Evolutionary conservation across 441 rosid genomes (phyloP), one percentile per base, ranked within the genome.

Genomic region (Populus hybrid): DNA sequence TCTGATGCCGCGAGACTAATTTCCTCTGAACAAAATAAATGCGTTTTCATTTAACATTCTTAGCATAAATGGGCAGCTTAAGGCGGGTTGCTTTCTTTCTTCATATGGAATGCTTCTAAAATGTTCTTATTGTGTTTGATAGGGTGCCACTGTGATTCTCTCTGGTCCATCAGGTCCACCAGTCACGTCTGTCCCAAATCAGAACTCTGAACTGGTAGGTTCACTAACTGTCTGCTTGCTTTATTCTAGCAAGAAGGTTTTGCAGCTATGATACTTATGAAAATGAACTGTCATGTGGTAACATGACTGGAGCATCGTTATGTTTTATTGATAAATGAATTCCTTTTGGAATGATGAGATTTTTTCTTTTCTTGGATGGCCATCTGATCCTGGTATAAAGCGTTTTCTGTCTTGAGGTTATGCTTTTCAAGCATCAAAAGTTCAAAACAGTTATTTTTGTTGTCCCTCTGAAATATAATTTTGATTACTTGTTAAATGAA

Each of bases 151-250:
- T 42, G 94, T 97, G 69, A 85, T 97, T 78, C 90, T 94, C 82
- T 97, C 99, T 71, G 99, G 99, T 83, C 95, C 97, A 75, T 91
- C 99, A 26, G 99, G 98, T 71, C 95, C 95, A 24, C 97, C 99
- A 1, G 88, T 92, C 67, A 89, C 97, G 65, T 79, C 98, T 63
- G 92, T 94, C 72, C 97, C 98, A 59, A 84, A 70, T 83, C 97
- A 93, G 85, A 97, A 88, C 75, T 93, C 99, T 36, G 99, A 94
- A 83, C 84, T 97, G 94, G 99, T 97, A 90, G 33, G 85, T 83
- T 79, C 76, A 63, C 73, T 77, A 31, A 63, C 72, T 21, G 45
- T 76, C 63, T 16, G 36, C 11, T 18, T 53, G 21, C 59, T 35
- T 61, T 68, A 40, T 56, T 74, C 18, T 67, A 64, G 72, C 40